These are phyloP conservation scores for Bauhinia variegata DNA, from an alignment of 306 rosid genomes.

Conservation along the genomic window DNA sequence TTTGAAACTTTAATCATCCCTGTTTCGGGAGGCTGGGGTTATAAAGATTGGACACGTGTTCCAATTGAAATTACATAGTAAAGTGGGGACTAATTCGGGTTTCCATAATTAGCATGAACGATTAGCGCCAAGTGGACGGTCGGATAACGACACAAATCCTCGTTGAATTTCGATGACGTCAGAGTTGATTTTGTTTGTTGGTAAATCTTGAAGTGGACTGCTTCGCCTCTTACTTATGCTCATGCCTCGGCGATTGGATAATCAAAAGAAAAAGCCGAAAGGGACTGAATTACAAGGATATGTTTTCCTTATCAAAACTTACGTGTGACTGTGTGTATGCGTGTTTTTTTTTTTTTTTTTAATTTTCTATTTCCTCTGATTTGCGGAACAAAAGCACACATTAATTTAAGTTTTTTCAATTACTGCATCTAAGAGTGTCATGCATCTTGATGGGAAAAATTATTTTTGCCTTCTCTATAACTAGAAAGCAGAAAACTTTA, in stretches of 20 bases:
- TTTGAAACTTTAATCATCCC: constrained; percentile 14
- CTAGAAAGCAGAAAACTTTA: neutral
- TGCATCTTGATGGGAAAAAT: neutral
- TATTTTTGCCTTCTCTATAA: neutral
- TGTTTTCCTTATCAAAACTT: neutral
- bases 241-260: constrained; percentile 31
- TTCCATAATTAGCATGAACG: constrained; percentile 25
- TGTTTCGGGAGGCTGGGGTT: neutral
- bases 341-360: neutral
- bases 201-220: neutral
- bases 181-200: neutral
- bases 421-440: constrained; percentile 1
- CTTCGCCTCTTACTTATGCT: neutral
- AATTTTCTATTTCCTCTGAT: no score
- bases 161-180: constrained; percentile 8
- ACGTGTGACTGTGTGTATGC: no score
- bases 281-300: neutral
- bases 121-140: constrained; percentile 48
- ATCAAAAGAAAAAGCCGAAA: neutral
- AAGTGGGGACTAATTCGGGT: neutral
- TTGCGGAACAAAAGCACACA: no score
- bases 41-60: constrained; percentile 46
- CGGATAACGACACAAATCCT: neutral
- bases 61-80: constrained; percentile 12
- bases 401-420: no score